These are phyloP conservation scores for Striga hermonthica DNA, from an alignment of 305 asterid genomes.

Conservation along the genomic window DNA sequence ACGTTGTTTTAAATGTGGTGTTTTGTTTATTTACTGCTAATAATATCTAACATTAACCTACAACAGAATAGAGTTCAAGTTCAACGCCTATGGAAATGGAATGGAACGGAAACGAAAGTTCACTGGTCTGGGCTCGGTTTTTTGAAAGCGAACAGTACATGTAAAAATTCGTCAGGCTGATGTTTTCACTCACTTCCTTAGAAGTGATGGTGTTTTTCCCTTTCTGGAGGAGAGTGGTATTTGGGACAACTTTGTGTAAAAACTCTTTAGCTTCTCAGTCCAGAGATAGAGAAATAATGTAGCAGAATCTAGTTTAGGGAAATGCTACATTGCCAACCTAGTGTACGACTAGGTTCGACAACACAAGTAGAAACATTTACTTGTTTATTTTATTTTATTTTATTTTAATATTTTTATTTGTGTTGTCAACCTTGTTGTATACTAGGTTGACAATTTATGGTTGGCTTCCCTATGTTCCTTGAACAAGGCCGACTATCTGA, in stretches of 20 bases:
- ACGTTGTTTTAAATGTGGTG: not conserved
- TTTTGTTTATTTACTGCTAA: not conserved
- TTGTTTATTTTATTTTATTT: no score
- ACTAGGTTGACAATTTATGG: no score
- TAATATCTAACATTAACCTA: slow-evolving; percentile 1
- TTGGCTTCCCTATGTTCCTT: not conserved
- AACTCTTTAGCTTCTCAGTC: slow-evolving; percentile 30
- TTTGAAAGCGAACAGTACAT: slow-evolving; percentile 23
- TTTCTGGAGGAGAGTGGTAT: slow-evolving; percentile 26
- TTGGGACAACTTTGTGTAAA: slow-evolving; percentile 26
- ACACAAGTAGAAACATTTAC: no score
- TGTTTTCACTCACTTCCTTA: slow-evolving; percentile 24
- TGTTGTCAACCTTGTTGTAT: no score
- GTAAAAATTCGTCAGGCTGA: slow-evolving; percentile 34
- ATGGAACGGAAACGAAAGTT: slow-evolving; percentile 32
- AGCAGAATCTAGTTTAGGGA: no score
- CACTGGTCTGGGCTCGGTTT: slow-evolving; percentile 15
- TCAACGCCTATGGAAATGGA: no score
- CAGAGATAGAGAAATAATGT: no score
- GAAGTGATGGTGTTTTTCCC: not conserved
- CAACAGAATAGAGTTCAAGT: slow-evolving; percentile 33
- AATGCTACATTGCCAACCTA: no score
- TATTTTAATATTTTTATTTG: no score
- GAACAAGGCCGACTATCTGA: not conserved
- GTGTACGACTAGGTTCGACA: no score